These are phyloP conservation scores for Aspergillus biplanus DNA, from an alignment of 495 filamentous ascomycete species.

Conservation along the genomic window DNA sequence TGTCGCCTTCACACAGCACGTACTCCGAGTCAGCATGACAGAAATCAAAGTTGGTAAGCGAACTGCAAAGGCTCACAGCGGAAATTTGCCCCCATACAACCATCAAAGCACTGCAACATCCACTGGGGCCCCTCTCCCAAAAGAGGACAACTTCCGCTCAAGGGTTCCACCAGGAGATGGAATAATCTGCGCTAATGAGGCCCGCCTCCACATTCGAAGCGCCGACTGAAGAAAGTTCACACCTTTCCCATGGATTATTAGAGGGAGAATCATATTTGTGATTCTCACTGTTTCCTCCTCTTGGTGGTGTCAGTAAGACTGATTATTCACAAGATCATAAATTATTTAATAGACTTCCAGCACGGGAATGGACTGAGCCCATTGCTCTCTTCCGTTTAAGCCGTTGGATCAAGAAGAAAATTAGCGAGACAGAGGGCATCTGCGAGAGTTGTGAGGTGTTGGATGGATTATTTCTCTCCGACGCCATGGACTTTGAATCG, in stretches of 20 bases:
- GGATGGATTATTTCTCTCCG: neutral
- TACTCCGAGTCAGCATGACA: slow-evolving; percentile 13
- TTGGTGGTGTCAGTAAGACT: neutral
- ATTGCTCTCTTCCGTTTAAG: neutral
- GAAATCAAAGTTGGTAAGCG: slow-evolving; percentile 16
- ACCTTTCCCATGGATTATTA: no score
- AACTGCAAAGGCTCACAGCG: slow-evolving; percentile 15
- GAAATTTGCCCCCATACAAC: slow-evolving; percentile 15
- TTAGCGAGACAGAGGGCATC: neutral
- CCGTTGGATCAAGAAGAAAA: neutral
- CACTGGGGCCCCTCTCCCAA: slow-evolving; percentile 1
- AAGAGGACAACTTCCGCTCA: slow-evolving; percentile 11
- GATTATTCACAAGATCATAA: neutral
- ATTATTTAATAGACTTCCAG: neutral
- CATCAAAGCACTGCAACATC: neutral
- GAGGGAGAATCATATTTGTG: neutral
- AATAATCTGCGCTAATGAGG: slow-evolving; percentile 12
- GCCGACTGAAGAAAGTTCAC: slow-evolving; percentile 10
- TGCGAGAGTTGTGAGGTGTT: neutral
- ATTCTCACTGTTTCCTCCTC: neutral
- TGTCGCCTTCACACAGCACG: neutral
- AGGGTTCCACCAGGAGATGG: slow-evolving; percentile 19
- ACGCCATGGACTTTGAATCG: neutral
- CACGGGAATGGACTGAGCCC: neutral
- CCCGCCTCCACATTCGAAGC: slow-evolving; percentile 18